Percentiles rank a stretch among this genome's conserved stretches.
Evolutionary conservation across 306 rosid species (phyloP).

Genomic region (Citrullus mucosospermus): DNA sequence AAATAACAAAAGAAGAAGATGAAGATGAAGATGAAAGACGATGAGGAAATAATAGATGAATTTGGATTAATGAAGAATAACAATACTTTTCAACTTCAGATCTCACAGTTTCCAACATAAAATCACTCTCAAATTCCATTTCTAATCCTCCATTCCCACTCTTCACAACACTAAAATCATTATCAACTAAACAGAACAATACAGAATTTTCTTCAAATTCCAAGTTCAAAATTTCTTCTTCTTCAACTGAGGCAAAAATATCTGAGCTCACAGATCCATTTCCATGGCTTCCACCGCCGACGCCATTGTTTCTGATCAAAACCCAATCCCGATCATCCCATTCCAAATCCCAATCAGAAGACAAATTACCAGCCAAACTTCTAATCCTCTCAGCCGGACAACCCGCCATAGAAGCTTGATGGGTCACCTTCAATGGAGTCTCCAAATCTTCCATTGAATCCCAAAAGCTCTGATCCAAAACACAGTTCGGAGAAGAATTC

Average conservation of each 20-base stretch:
- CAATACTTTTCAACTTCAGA: constrained; percentile 2
- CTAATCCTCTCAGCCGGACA: constrained; percentile 24
- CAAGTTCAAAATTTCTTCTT: neutral
- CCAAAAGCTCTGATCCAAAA: constrained; percentile 34
- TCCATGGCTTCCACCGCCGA: constrained; percentile 2
- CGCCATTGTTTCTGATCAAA: constrained; percentile 22
- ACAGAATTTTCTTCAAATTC: constrained; percentile 15
- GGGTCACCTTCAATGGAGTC: constrained; percentile 2
- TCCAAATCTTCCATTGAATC: constrained; percentile 20
- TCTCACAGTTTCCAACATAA: constrained; percentile 8
- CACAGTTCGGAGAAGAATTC: constrained; percentile 36
- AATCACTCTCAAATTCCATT: constrained; percentile 10
- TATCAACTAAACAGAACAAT: constrained; percentile 5
- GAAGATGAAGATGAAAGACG: neutral
- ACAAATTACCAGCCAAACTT: constrained; percentile 11
- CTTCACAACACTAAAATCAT: neutral
- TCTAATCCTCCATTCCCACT: neutral
- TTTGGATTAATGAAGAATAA: neutral
- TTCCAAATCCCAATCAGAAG: constrained; percentile 14
- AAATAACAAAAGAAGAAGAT: neutral
- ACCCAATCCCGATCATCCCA: constrained; percentile 24
- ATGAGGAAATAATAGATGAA: neutral
- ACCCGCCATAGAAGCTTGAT: constrained; percentile 7
- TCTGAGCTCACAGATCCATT: constrained; percentile 2
- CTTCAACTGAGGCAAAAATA: neutral